Evolutionary conservation across 2,329 filamentous ascomycete species (phyloP).

Genomic region (Monosporascus sp.): DNA sequence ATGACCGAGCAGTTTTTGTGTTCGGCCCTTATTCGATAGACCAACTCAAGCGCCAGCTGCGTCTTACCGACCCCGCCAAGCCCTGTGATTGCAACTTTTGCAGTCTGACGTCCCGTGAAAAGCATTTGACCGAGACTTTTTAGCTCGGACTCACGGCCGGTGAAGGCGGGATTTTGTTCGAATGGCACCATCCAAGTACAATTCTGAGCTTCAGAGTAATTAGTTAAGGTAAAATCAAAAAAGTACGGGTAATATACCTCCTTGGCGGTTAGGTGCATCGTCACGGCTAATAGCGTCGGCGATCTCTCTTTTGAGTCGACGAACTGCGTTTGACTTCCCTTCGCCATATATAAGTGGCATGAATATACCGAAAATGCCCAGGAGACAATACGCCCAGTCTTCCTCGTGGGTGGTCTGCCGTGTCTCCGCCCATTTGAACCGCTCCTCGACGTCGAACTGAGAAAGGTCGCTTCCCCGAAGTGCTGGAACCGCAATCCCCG

Average conservation of each 20-base stretch:
- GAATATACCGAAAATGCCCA: constrained; percentile 17
- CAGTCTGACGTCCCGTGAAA: not conserved
- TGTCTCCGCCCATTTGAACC: constrained; percentile 15
- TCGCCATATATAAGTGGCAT: constrained; percentile 16
- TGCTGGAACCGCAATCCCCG: constrained; percentile 10
- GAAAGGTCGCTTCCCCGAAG: constrained; percentile 11
- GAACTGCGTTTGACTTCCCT: not conserved
- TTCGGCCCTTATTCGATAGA: constrained; percentile 16
- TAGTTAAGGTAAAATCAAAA: no score
- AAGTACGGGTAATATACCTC: no score
- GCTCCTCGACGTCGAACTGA: constrained; percentile 15
- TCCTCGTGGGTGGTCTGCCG: constrained; percentile 16
- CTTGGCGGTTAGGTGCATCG: no score
- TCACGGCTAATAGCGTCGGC: no score
- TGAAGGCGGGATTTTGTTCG: no score
- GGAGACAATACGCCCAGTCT: constrained; percentile 19
- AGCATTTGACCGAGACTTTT: not conserved
- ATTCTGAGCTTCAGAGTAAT: no score
- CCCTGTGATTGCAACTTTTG: constrained; percentile 16
- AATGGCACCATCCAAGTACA: no score
- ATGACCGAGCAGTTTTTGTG: constrained; percentile 28
- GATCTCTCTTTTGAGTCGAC: no score
- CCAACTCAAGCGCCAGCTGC: constrained; percentile 29
- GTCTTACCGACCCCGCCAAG: constrained; percentile 32
- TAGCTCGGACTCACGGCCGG: no score